Percentiles rank a stretch among this genome's conserved stretches.
These are phyloP conservation scores for Arthrobotrys sphaeroides DNA, from an alignment of 2,329 filamentous ascomycete species.

Conservation along the genomic window DNA sequence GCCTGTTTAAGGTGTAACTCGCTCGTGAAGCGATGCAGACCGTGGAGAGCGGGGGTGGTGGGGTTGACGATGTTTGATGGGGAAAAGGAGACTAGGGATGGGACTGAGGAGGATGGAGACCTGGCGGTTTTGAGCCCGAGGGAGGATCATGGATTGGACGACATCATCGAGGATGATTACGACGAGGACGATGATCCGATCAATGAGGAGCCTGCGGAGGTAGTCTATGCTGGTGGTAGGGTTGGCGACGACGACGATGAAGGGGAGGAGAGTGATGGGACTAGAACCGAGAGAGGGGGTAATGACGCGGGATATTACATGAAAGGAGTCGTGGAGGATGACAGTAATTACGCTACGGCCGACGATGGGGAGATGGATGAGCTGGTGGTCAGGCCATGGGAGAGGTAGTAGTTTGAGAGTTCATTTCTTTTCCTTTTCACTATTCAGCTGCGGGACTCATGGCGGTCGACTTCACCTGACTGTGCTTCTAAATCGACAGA, in stretches of 20 bases:
- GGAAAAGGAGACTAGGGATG: constrained; percentile 56
- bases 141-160: constrained; percentile 58
- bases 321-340: constrained; percentile 55
- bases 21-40: constrained; percentile 81
- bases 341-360: constrained; percentile 48
- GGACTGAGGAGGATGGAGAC: constrained; percentile 68
- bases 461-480: too few relatives aligned
- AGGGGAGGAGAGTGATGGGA: constrained; percentile 54
- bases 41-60: constrained; percentile 90
- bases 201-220: constrained; percentile 46
- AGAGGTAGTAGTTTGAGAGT: too few relatives aligned
- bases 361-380: constrained; percentile 49
- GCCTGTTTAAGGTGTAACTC: constrained; percentile 88
- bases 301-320: constrained; percentile 57
- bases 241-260: constrained; percentile 42
- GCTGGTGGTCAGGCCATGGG: constrained; percentile 44
- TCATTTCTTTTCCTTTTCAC: too few relatives aligned
- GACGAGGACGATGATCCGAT: constrained; percentile 55
- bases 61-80: constrained; percentile 65
- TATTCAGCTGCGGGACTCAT: too few relatives aligned
- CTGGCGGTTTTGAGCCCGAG: constrained; percentile 58
- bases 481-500: background rate
- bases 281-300: constrained; percentile 52
- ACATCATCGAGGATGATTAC: constrained; percentile 58
- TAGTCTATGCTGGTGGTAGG: constrained; percentile 39